phyloP scores from a whole-genome alignment of 441 rosid species.

The Erodium texanum region DNA sequence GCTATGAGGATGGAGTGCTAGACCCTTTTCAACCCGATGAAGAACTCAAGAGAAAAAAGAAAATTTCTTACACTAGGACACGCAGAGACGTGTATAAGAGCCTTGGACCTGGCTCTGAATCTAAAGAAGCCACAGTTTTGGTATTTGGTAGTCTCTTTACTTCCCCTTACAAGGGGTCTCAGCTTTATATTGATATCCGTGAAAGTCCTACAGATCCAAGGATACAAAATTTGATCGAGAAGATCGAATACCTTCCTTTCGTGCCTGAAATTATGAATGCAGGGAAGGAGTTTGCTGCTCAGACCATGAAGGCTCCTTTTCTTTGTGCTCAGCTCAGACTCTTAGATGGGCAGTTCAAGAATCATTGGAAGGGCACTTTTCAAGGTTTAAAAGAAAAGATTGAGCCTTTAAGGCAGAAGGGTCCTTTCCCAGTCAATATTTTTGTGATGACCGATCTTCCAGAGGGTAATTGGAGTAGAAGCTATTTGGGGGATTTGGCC shows the following conservation, averaged over 20 bases:
- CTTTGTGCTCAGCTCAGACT: constrained; percentile 82
- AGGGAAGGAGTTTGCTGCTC: constrained; percentile 50
- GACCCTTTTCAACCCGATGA: constrained; percentile 77
- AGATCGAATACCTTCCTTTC: constrained; percentile 59
- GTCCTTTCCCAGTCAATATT: constrained; percentile 37
- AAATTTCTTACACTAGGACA: constrained; percentile 48
- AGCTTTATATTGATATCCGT: constrained; percentile 50
- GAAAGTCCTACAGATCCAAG: constrained; percentile 31
- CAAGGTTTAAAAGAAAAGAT: constrained; percentile 49
- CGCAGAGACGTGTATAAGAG: constrained; percentile 51
- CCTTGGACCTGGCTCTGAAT: constrained; percentile 63
- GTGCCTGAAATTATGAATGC: constrained; percentile 54
- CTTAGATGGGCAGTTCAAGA: constrained; percentile 93
- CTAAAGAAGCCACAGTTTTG: constrained; percentile 48
- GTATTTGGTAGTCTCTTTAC: constrained; percentile 88
- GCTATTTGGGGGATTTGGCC: constrained; percentile 53
- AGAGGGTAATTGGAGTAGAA: constrained; percentile 65
- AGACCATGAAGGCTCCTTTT: constrained; percentile 55
- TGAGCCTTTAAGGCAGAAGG: constrained; percentile 39
- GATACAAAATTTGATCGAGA: constrained; percentile 51
- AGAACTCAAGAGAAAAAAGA: constrained; percentile 70
- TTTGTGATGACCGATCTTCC: constrained; percentile 95
- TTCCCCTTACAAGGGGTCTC: constrained; percentile 67
- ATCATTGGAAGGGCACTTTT: constrained; percentile 68
- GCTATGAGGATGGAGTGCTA: constrained; percentile 40